phyloP scores from a whole-genome alignment of 305 asterid genomes.

The Fraxinus greggii region DNA sequence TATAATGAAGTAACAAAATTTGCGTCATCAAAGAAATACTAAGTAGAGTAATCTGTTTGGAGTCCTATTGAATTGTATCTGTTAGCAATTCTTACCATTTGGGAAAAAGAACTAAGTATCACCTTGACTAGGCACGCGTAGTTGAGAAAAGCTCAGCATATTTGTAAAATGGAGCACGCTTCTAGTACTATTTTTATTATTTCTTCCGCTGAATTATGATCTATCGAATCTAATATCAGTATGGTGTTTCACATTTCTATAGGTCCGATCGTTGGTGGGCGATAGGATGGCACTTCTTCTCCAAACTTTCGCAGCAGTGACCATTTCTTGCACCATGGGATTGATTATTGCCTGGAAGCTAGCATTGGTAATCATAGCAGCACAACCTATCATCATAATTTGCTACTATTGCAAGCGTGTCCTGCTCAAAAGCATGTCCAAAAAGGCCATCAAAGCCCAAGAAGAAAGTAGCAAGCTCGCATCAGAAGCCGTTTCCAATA shows the following conservation, averaged over 20 bases:
- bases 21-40: neutral
- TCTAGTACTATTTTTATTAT: neutral
- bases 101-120: neutral
- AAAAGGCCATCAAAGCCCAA: slow-evolving; percentile 71
- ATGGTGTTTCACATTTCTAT: neutral
- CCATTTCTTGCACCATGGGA: slow-evolving; percentile 82
- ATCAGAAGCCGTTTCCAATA: slow-evolving; percentile 90
- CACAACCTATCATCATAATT: slow-evolving; percentile 72
- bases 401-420: slow-evolving; percentile 70
- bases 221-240: neutral
- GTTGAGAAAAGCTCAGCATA: neutral
- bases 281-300: slow-evolving; percentile 79
- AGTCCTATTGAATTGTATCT: neutral
- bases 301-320: slow-evolving; percentile 75
- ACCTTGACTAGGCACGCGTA: neutral
- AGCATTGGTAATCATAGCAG: slow-evolving; percentile 85
- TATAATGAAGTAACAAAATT: neutral
- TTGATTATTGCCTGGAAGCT: slow-evolving; percentile 79
- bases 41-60: neutral
- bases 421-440: slow-evolving; percentile 77
- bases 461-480: slow-evolving; percentile 89
- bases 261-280: slow-evolving; percentile 94
- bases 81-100: neutral
- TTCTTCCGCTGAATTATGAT: neutral
- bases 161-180: neutral